Conservation (phyloP, 331 rosid genomes). For the Rosa hybrid region DNA sequence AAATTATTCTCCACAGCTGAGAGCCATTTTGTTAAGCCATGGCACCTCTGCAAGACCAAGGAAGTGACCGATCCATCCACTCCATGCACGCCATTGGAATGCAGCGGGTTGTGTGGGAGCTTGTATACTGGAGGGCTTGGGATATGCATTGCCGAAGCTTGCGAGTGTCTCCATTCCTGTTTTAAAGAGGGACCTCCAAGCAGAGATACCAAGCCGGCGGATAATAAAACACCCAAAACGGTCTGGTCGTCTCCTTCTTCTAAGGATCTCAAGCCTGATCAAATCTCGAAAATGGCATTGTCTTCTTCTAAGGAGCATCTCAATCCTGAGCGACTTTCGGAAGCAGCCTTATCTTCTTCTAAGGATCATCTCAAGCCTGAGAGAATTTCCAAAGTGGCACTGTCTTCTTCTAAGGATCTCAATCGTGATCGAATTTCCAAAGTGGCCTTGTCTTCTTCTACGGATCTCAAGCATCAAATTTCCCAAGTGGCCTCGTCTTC, state of each 20-base stretch:
- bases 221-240: background rate
- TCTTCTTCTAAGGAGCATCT: background rate
- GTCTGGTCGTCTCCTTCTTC: background rate
- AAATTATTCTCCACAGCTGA: conserved; percentile 1
- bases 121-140: background rate
- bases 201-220: background rate
- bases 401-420: background rate
- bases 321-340: background rate
- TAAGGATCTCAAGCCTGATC: background rate
- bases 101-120: background rate
- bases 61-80: background rate
- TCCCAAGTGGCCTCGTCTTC: background rate
- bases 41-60: conserved; percentile 9
- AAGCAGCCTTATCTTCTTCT: background rate
- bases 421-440: background rate
- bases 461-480: background rate
- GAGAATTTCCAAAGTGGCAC: background rate
- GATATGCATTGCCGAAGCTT: background rate
- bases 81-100: background rate
- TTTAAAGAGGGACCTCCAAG: background rate
- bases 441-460: background rate
- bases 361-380: background rate
- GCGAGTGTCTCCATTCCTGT: conserved; percentile 12
- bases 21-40: conserved; percentile 16
- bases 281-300: background rate